Base-by-base conservation (phyloP, 768 basidiomycete species). In the Lactarius psammicola region DNA sequence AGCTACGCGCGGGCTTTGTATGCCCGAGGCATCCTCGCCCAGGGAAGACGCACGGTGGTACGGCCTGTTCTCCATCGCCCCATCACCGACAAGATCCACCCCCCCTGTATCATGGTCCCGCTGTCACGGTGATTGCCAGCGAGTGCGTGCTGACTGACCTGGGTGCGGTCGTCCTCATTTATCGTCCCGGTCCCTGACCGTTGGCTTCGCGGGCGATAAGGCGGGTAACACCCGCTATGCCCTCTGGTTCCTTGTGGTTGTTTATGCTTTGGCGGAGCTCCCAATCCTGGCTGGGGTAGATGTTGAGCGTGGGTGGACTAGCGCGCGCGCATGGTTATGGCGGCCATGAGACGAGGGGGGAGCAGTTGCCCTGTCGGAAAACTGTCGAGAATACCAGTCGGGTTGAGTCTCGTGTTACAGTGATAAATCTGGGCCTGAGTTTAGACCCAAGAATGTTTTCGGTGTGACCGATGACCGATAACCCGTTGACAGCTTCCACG, bases 221-320 rank as follows among this genome's bases (percentile, higher is more conserved):
- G 97, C 94, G 0, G 94, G 92, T 2, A 94, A 96, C 75, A 95
- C 96, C 58, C 89, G 95, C 31, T 90, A 90, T 67, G 87, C 89
- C 2, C 98, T 96, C 76, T 87, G 92, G 73, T 95, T 98, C 79
- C 36, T 10, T 15, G 3, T 38, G 10, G 82, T 97, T 92, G 3
- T 63, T 81, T 59, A 91, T 96, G 88, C 80, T 97, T 15, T 88
- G 84, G 69, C 85, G 1, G 89, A 94, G 0, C 77, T 96, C 1
- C 95, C 95, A 0, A 77, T 96, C 0, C 80, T 98, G 7, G 71
- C 77, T 67, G 79, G 80, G 42, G 91, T 95, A 3, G 81, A 95
- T 72, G 81, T 92, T 1, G 85, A 86, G 56, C 73, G 73, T 53
- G 95, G 95, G 1, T 72, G 80, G 62, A 69, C 76, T 28, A 84